Evolutionary conservation across 768 basidiomycete species (phyloP).

Genomic region (Russula ochroleuca): DNA sequence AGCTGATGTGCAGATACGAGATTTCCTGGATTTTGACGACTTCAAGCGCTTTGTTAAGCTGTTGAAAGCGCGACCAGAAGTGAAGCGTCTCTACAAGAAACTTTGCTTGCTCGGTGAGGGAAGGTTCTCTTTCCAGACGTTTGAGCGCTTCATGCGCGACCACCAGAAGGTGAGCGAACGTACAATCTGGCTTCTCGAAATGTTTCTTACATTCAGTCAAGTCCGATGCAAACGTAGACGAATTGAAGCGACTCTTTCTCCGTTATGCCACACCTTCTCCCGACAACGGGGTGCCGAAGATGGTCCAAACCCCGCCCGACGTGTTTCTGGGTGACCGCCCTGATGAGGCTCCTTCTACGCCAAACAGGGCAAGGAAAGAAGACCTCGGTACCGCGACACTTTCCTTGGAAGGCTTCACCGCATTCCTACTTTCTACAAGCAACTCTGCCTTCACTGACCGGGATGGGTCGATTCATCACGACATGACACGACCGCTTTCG

Average conservation of each 20-base stretch:
- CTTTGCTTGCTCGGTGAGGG: conserved; percentile 36
- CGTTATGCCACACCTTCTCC: conserved; percentile 34
- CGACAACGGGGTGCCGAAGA: conserved; percentile 10
- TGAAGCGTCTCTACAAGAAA: conserved; percentile 59
- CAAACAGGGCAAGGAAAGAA: conserved; percentile 15
- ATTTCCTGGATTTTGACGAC: conserved; percentile 67
- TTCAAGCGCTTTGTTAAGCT: conserved; percentile 81
- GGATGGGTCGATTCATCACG: conserved; percentile 56
- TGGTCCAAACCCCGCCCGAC: conserved; percentile 33
- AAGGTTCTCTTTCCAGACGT: conserved; percentile 38
- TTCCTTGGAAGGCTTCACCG: conserved; percentile 61
- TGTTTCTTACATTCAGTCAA: conserved; percentile 25
- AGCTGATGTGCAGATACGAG: conserved; percentile 53
- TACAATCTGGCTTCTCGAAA: conserved; percentile 38
- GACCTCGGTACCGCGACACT: conserved; percentile 30
- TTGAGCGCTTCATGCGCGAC: conserved; percentile 49
- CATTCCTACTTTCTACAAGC: conserved; percentile 77
- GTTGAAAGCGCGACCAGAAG: conserved; percentile 80
- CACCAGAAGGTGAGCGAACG: conserved; percentile 45
- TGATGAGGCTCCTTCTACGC: conserved; percentile 6
- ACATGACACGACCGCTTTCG: conserved; percentile 84
- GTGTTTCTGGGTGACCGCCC: conserved; percentile 25
- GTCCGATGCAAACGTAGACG: conserved; percentile 33
- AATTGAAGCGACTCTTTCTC: conserved; percentile 39
- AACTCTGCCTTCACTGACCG: conserved; percentile 60